Conservation (phyloP, 1,284 basidiomycete species). For the Meripilus lineatus region DNA sequence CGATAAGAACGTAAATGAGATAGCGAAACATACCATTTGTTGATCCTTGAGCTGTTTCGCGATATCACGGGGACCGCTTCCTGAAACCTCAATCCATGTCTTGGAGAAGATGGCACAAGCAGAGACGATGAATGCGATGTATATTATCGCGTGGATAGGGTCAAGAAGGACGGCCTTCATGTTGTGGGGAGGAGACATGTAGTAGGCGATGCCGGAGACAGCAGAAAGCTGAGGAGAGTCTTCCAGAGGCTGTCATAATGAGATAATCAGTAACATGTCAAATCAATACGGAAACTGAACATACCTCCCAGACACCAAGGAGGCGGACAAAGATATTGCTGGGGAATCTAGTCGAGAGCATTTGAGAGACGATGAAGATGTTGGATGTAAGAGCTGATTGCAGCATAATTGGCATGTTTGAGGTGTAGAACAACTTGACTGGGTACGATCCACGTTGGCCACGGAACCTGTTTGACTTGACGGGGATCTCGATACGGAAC, state of each 20-base stretch:
- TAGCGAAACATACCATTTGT: constrained; percentile 67
- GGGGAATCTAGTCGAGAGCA: constrained; percentile 91
- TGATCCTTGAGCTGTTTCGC: constrained; percentile 99
- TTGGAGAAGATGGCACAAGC: constrained; percentile 98
- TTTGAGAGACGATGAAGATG: constrained; percentile 95
- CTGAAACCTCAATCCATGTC: constrained; percentile 99
- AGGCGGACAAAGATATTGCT: constrained; percentile 86
- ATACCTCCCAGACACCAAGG: constrained; percentile 94
- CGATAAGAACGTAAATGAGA: no score
- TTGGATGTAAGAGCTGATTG: constrained; percentile 93
- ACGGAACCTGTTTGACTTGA: constrained; percentile 95
- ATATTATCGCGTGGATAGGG: constrained; percentile 90
- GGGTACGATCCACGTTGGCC: constrained; percentile 95
- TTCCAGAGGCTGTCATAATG: constrained; percentile 67
- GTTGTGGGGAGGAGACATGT: constrained; percentile 95
- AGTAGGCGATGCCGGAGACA: constrained; percentile 92
- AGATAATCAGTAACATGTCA: constrained; percentile 11
- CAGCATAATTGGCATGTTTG: constrained; percentile 99
- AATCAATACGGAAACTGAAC: constrained; percentile 18
- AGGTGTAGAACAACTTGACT: constrained; percentile 98
- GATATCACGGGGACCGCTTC: constrained; percentile 91
- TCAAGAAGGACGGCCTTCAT: constrained; percentile 84
- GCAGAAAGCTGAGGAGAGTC: constrained; percentile 92
- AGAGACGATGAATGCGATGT: constrained; percentile 90
- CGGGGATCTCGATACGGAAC: constrained; percentile 97